Percentiles rank a stretch among this genome's conserved stretches.
phyloP scores from a whole-genome alignment of 306 rosid species.

The Quercus aquifolioides region DNA sequence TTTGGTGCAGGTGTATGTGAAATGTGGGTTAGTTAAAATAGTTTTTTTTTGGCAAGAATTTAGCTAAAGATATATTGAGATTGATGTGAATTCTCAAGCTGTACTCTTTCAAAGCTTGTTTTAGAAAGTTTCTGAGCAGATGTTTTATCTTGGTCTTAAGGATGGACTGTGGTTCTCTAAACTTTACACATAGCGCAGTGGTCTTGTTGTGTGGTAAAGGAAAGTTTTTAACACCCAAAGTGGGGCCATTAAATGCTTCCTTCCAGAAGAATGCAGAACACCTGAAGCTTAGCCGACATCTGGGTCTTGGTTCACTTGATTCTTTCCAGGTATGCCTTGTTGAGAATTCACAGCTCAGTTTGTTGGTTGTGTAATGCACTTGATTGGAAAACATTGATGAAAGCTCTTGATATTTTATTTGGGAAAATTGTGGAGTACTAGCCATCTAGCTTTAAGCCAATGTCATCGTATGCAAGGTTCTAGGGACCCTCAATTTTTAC shows the following conservation, averaged over 20 bases:
- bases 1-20: too few relatives aligned
- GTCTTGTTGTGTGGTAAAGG: constrained; percentile 30
- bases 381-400: background rate
- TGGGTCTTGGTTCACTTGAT: constrained; percentile 46
- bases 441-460: too few relatives aligned
- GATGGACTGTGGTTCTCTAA: constrained; percentile 20
- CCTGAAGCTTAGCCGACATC: constrained; percentile 20
- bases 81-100: too few relatives aligned
- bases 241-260: constrained; percentile 16
- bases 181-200: constrained; percentile 18
- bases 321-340: constrained; percentile 50
- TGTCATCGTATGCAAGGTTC: too few relatives aligned
- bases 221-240: constrained; percentile 19
- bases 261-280: constrained; percentile 22
- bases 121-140: background rate
- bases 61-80: too few relatives aligned
- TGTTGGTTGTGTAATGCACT: background rate
- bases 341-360: background rate
- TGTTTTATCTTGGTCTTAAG: constrained; percentile 6
- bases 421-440: background rate
- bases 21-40: too few relatives aligned
- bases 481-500: too few relatives aligned
- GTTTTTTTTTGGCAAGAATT: too few relatives aligned
- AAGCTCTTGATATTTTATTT: too few relatives aligned
- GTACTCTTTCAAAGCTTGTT: background rate